A percentile compares a stretch with the other conserved stretches of the same genome.
phyloP scores from a whole-genome alignment of 139 green algal genomes.

The Desmodesmus armatus region DNA sequence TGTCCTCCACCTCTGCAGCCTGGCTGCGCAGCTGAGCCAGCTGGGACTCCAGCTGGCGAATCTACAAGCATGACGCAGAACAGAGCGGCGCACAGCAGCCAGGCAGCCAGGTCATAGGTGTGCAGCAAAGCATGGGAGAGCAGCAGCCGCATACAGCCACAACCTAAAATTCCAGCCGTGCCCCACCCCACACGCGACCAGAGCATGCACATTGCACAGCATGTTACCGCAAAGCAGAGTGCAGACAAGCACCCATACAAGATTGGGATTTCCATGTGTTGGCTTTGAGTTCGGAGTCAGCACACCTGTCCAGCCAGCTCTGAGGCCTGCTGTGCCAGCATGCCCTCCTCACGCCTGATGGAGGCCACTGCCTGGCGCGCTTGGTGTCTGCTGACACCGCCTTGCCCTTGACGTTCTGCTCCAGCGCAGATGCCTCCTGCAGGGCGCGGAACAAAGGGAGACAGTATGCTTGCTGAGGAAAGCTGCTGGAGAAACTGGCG shows the following conservation, averaged over 20 bases:
- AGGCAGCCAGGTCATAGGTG: neutral
- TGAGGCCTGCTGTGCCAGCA: conserved; percentile 48
- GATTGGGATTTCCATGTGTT: too few species aligned
- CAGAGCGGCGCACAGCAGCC: neutral
- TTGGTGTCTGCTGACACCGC: conserved; percentile 1
- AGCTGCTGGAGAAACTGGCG: too few species aligned
- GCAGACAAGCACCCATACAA: too few species aligned
- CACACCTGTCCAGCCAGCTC: conserved; percentile 52
- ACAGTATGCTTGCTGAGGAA: neutral
- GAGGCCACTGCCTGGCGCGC: conserved; percentile 25
- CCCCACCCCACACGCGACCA: neutral
- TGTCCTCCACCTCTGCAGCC: conserved; percentile 59
- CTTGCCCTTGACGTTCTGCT: conserved; percentile 28
- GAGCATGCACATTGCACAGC: neutral
- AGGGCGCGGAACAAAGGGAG: neutral
- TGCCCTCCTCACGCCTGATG: conserved; percentile 57
- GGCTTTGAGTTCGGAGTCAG: too few species aligned
- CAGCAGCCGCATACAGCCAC: neutral
- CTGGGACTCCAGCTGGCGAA: conserved; percentile 63
- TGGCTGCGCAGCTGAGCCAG: conserved; percentile 55
- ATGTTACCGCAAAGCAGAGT: neutral
- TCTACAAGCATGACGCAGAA: conserved; percentile 24
- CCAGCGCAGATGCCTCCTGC: conserved; percentile 28
- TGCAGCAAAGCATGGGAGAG: neutral
- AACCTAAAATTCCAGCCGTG: neutral